Base-by-base conservation (phyloP, 2,329 filamentous ascomycete species). In the Metarhizium album region DNA sequence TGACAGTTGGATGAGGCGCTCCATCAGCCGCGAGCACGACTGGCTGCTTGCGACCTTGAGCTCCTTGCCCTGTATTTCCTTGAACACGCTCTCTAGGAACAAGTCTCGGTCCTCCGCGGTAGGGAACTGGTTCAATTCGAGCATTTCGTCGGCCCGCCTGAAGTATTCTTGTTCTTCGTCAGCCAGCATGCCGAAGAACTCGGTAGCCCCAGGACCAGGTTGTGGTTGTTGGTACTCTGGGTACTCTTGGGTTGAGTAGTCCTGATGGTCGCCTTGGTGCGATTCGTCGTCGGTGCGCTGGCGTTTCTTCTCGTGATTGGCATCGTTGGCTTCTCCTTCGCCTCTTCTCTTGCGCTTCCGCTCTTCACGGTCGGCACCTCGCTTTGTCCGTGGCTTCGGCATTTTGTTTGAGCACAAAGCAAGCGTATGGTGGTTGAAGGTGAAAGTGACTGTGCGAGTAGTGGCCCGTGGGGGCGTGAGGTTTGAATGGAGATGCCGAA, bases 91-190 rank as follows among this genome's bases (percentile, higher is more conserved):
- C 54, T 84, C 81, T 45, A 97, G 68, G 61, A 89, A 90, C 46
- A 85, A 61, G 49, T 74, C 72, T 52, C 83, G 78, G 58, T 90
- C 86, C 58, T 95, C 88, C 48, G 80, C 67, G 38, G 83, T 82
- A 40, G 79, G 80, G 65, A 97, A 97, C 64, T 91, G 82, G 70
- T 97, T 93, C 58, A 88, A 70, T 66, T 95, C 90, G 53, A 98
- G 82, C 70, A 94, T 76, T 65, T 94, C 86, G 71, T 94, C 90
- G 49, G 90, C 90, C 46, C 83, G 82, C 58, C 87, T 85, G 68
- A 97, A 98, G 67, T 96, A 96, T 67, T 96, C 90, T 64, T 95
- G 89, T 72, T 98, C 93, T 58, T 94, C 82, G 50, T 94, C 85
- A 60, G 89, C 86, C 24, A 98, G 83, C 74, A 96, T 84, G 56